These are phyloP conservation scores for Conticribra guillardii DNA, from an alignment of 108 stramenopile species.

Conservation along the genomic window DNA sequence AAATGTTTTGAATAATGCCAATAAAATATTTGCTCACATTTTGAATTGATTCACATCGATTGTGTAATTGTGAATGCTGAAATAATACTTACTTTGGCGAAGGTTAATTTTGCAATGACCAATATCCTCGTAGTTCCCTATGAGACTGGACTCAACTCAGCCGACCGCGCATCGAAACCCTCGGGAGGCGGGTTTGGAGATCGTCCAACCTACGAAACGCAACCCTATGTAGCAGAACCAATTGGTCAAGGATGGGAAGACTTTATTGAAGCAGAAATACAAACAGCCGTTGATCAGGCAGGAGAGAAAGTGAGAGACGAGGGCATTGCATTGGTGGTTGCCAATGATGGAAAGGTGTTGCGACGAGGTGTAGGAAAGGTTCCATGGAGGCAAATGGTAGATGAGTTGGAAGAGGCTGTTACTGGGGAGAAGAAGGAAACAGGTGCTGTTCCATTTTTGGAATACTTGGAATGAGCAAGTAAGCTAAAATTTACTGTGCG, in stretches of 20 bases:
- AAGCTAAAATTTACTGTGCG: too few relatives aligned
- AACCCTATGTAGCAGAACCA: constrained; percentile 77
- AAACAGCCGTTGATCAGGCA: constrained; percentile 72
- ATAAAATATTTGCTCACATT: too few relatives aligned
- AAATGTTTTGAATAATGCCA: too few relatives aligned
- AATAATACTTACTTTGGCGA: neutral
- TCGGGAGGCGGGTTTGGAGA: constrained; percentile 70
- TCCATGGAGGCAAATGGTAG: constrained; percentile 85
- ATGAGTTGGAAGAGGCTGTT: constrained; percentile 73
- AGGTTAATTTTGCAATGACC: constrained; percentile 74
- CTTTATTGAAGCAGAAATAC: constrained; percentile 69
- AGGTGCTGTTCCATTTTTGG: constrained; percentile 34
- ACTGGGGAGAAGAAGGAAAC: constrained; percentile 59
- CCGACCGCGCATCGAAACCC: constrained; percentile 49
- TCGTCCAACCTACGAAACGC: constrained; percentile 75
- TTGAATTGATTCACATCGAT: too few relatives aligned
- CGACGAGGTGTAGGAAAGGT: constrained; percentile 81
- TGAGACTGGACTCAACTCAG: constrained; percentile 57
- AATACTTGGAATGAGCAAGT: constrained; percentile 46
- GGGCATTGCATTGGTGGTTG: constrained; percentile 80
- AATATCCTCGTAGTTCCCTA: constrained; percentile 83
- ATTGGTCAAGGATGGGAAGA: constrained; percentile 78
- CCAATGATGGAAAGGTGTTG: constrained; percentile 76
- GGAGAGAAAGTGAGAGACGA: constrained; percentile 68
- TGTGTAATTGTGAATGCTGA: too few relatives aligned